Conservation (phyloP, 2,329 filamentous ascomycete species). For the Cladosporium phlei region DNA sequence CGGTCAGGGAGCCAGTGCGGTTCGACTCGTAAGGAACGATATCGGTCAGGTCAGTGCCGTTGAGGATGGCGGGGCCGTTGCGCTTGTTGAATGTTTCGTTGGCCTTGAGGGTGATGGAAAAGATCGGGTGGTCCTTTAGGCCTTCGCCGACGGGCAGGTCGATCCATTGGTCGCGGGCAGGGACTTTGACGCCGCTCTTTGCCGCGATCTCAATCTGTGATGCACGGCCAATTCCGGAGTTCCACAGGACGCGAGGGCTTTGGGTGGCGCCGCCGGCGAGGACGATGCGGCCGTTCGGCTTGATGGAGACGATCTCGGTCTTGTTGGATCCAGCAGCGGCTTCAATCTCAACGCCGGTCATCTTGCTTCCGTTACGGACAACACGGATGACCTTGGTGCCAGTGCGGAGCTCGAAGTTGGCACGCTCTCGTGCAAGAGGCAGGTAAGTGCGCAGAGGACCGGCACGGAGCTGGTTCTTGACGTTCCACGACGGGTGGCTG, state of each 20-base stretch:
- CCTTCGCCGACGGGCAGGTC: constrained; percentile 52
- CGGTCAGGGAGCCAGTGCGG: constrained; percentile 57
- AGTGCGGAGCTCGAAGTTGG: constrained; percentile 65
- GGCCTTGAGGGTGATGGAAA: constrained; percentile 52
- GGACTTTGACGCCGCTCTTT: constrained; percentile 42
- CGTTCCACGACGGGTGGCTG: constrained; percentile 64
- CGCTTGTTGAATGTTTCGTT: constrained; percentile 46
- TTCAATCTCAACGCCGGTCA: constrained; percentile 64
- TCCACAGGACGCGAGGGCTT: constrained; percentile 62
- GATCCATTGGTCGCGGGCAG: constrained; percentile 45
- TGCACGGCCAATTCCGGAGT: constrained; percentile 63
- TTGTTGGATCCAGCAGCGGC: constrained; percentile 52
- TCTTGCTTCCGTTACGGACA: constrained; percentile 55
- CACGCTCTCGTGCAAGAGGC: constrained; percentile 52
- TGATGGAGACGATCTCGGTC: constrained; percentile 51
- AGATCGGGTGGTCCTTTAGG: constrained; percentile 52
- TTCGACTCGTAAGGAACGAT: constrained; percentile 46
- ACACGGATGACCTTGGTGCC: constrained; percentile 64
- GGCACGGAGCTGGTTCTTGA: constrained; percentile 59
- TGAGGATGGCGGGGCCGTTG: constrained; percentile 38
- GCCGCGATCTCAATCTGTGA: constrained; percentile 42
- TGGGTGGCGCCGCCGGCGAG: constrained; percentile 65
- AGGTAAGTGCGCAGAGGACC: constrained; percentile 70
- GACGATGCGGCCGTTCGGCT: constrained; percentile 59
- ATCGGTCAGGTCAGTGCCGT: constrained; percentile 39